phyloP scores from a whole-genome alignment of 2,329 filamentous ascomycete species.

The Trichoderma cornu-damae region DNA sequence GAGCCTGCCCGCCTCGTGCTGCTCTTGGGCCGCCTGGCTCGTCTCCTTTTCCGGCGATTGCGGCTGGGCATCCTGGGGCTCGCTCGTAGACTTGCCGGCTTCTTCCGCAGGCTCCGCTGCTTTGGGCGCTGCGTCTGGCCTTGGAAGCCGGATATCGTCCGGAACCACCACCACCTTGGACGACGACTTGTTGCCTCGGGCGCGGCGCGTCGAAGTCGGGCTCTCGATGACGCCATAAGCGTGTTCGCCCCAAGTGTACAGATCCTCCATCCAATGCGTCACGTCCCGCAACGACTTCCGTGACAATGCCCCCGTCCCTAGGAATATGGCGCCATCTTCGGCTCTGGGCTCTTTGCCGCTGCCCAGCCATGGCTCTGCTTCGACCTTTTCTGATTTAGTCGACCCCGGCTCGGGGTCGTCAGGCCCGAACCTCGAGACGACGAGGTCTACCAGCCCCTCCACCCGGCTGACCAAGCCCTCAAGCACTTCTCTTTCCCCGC shows the following conservation, averaged over 20 bases:
- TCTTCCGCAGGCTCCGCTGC: background rate
- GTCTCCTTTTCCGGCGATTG: background rate
- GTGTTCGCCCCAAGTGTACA: slow-evolving; percentile 77
- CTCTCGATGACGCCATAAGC: slow-evolving; percentile 83
- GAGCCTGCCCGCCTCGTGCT: slow-evolving; percentile 25
- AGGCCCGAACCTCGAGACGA: slow-evolving; percentile 80
- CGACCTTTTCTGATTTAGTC: slow-evolving; percentile 22
- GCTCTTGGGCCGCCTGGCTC: background rate
- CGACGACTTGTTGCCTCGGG: slow-evolving; percentile 35
- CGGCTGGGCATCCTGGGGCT: background rate
- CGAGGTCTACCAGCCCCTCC: slow-evolving; percentile 78
- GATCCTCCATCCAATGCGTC: slow-evolving; percentile 80
- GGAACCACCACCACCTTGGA: slow-evolving; percentile 18
- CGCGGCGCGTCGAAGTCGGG: slow-evolving; percentile 59
- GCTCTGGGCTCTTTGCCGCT: slow-evolving; percentile 60
- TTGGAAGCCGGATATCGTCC: slow-evolving; percentile 9
- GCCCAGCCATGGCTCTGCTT: slow-evolving; percentile 61
- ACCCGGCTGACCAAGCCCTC: slow-evolving; percentile 78
- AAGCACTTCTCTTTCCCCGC: slow-evolving; percentile 85
- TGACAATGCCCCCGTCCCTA: slow-evolving; percentile 70
- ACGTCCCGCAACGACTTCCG: slow-evolving; percentile 66
- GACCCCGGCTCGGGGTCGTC: slow-evolving; percentile 30
- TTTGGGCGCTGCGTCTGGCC: background rate
- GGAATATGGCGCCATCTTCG: slow-evolving; percentile 80
- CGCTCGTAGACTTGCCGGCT: background rate